phyloP scores from a whole-genome alignment of 768 basidiomycete species.

The Lactarius trivialis region DNA sequence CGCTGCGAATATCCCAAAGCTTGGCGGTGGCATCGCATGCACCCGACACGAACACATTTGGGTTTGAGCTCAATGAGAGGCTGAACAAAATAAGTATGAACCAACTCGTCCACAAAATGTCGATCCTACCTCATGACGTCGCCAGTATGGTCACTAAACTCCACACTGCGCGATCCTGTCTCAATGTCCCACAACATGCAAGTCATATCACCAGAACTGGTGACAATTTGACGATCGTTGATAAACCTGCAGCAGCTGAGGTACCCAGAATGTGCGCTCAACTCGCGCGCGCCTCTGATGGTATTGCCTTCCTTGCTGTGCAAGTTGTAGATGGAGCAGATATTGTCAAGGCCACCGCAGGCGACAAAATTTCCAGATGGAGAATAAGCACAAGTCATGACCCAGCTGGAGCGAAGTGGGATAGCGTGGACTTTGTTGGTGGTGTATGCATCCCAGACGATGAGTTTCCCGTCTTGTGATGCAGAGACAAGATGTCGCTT shows the following conservation, averaged over 20 bases:
- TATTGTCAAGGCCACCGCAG: conserved; percentile 98
- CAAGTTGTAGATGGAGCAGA: conserved; percentile 96
- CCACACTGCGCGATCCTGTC: conserved; percentile 93
- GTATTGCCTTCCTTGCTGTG: conserved; percentile 70
- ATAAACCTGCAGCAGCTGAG: conserved; percentile 98
- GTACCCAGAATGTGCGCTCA: conserved; percentile 97
- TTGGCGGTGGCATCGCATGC: conserved; percentile 99
- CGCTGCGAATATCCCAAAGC: conserved; percentile 97
- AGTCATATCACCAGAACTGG: conserved; percentile 97
- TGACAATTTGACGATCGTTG: conserved; percentile 98
- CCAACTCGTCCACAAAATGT: background rate
- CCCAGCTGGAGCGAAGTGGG: conserved; percentile 95
- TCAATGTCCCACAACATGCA: conserved; percentile 99
- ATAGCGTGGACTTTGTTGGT: conserved; percentile 99
- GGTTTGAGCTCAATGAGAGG: conserved; percentile 88
- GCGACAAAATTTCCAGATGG: conserved; percentile 97
- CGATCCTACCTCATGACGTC: conserved; percentile 92
- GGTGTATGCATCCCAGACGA: conserved; percentile 99
- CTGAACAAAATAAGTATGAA: conserved; percentile 37
- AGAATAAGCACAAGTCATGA: conserved; percentile 99
- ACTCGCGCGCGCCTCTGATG: conserved; percentile 86
- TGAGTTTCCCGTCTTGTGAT: conserved; percentile 99
- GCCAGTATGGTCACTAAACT: conserved; percentile 98
- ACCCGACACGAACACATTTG: conserved; percentile 96
- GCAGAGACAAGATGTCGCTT: conserved; percentile 96